Evolutionary conservation across 192 early-diverging fungal genomes (phyloP).

Genomic region (Coemansia sp.): DNA sequence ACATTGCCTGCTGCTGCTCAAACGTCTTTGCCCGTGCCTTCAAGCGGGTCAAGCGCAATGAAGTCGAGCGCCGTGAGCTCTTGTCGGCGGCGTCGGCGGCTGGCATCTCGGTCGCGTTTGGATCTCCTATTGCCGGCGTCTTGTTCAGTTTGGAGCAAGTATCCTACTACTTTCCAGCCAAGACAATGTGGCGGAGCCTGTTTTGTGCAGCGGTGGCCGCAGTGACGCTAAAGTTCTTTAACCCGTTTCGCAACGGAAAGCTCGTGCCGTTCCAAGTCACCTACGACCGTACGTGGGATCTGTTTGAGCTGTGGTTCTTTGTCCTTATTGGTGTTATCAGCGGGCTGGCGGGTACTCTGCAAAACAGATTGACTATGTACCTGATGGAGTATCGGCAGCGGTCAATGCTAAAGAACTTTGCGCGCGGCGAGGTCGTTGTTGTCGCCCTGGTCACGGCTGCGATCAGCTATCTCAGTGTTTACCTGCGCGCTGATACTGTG

Average conservation of each 20-base stretch:
- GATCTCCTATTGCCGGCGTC: slow-evolving; percentile 90
- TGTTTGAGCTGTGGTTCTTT: slow-evolving; percentile 90
- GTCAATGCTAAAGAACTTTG: slow-evolving; percentile 47
- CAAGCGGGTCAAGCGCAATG: slow-evolving; percentile 77
- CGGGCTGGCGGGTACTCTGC: slow-evolving; percentile 39
- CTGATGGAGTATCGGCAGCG: slow-evolving; percentile 49
- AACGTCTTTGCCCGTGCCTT: slow-evolving; percentile 84
- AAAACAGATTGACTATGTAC: slow-evolving; percentile 41
- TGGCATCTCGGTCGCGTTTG: slow-evolving; percentile 97
- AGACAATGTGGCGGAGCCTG: slow-evolving; percentile 92
- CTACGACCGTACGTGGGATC: slow-evolving; percentile 88
- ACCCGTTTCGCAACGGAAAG: slow-evolving; percentile 84
- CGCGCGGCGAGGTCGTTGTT: slow-evolving; percentile 57
- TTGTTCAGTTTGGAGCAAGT: slow-evolving; percentile 64
- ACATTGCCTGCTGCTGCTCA: slow-evolving; percentile 92
- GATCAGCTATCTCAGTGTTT: slow-evolving; percentile 56
- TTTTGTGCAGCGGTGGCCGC: slow-evolving; percentile 94
- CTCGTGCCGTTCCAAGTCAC: slow-evolving; percentile 86
- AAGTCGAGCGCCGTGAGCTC: slow-evolving; percentile 84
- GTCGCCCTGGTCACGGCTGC: slow-evolving; percentile 50
- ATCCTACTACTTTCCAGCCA: slow-evolving; percentile 81
- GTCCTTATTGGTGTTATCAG: slow-evolving; percentile 82
- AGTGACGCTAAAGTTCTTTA: slow-evolving; percentile 79
- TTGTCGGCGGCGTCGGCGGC: slow-evolving; percentile 88
- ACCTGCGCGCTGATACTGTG: slow-evolving; percentile 56